Conservation (phyloP, 805 yeast species). For the Grigorovia yakushimaensis region DNA sequence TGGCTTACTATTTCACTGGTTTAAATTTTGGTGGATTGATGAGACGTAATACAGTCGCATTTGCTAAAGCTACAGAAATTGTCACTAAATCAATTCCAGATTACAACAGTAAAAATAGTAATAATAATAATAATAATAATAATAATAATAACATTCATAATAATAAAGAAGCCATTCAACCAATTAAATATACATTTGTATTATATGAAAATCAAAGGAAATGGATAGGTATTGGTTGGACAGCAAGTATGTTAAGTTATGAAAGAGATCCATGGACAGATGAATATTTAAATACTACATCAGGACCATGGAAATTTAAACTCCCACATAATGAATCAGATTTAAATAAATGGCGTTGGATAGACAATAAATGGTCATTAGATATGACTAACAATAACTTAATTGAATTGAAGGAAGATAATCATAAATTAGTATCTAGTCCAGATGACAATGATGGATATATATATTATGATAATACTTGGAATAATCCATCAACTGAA, state of each 20-base stretch:
- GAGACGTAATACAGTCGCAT: neutral
- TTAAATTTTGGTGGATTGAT: constrained; percentile 45
- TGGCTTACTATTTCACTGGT: constrained; percentile 78
- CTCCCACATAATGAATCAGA: constrained; percentile 65
- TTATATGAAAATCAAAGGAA: constrained; percentile 90
- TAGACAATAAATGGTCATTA: constrained; percentile 83
- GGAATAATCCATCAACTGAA: constrained; percentile 86
- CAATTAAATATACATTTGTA: constrained; percentile 84
- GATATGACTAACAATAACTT: constrained; percentile 87
- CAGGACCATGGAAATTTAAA: constrained; percentile 65
- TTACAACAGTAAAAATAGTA: neutral
- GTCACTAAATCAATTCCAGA: neutral
- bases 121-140: neutral
- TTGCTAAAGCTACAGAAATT: constrained; percentile 4
- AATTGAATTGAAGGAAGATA: constrained; percentile 44
- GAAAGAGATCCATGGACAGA: constrained; percentile 98
- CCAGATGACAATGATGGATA: constrained; percentile 79
- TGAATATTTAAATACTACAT: constrained; percentile 80
- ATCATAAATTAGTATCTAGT: constrained; percentile 45
- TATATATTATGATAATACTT: constrained; percentile 82
- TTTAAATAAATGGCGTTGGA: constrained; percentile 89
- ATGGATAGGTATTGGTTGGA: constrained; percentile 98
- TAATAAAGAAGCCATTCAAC: constrained; percentile 8
- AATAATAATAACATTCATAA: no score
- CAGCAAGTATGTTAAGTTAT: constrained; percentile 78